Evolutionary conservation across 192 early-diverging fungal genomes (phyloP).

Genomic region (Backusella liffmaniae): DNA sequence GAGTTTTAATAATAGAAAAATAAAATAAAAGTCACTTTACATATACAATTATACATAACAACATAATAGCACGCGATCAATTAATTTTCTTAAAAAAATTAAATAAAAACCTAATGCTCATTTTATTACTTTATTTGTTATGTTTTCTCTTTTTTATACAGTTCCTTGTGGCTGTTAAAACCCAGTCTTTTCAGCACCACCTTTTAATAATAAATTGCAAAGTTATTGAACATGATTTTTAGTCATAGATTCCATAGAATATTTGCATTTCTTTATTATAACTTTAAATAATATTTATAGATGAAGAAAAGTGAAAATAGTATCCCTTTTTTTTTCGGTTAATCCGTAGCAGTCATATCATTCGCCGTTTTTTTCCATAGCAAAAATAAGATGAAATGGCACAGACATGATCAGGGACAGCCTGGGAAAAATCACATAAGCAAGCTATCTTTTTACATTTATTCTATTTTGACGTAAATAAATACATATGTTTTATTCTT

Average conservation of each 20-base stretch:
- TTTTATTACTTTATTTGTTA: neutral
- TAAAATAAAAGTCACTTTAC: neutral
- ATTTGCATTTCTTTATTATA: neutral
- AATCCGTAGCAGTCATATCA: neutral
- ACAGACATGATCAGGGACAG: neutral
- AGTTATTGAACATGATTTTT: neutral
- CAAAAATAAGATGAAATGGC: neutral
- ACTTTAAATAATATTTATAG: neutral
- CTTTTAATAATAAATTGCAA: neutral
- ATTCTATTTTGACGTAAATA: neutral
- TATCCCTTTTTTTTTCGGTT: neutral
- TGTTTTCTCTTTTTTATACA: neutral
- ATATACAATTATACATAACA: neutral
- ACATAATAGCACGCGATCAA: neutral
- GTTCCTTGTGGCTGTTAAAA: neutral
- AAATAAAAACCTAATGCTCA: neutral
- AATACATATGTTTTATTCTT: neutral
- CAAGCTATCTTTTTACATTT: neutral
- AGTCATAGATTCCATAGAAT: neutral
- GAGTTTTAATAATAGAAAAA: neutral
- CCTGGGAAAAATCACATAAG: neutral
- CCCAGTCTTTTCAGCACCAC: neutral
- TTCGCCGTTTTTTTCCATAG: neutral
- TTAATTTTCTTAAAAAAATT: neutral
- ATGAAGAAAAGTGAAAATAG: neutral